Evolutionary conservation across 176 grass and related monocot species (phyloP).

Genomic region (Musa beccarii): DNA sequence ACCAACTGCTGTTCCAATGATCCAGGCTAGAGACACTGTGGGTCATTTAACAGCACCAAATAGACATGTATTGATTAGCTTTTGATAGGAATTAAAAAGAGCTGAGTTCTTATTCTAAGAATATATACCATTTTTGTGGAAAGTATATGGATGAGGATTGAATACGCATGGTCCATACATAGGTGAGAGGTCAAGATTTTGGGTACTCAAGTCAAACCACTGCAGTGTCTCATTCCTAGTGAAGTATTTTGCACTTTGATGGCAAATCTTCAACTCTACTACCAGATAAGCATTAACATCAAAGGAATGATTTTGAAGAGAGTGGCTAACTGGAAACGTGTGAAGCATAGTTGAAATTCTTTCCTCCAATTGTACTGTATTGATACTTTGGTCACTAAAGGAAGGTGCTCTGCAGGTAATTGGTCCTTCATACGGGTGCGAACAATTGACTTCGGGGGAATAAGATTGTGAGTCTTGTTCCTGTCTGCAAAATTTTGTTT

Average conservation of each 20-base stretch:
- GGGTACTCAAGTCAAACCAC: slow-evolving; percentile 31
- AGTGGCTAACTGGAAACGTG: background rate
- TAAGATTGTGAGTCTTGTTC: slow-evolving; percentile 18
- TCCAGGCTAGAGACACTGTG: background rate
- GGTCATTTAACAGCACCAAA: slow-evolving; percentile 2
- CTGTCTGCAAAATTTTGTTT: slow-evolving; percentile 38
- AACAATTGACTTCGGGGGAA: slow-evolving; percentile 50
- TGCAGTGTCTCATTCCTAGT: slow-evolving; percentile 33
- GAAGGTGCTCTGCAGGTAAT: slow-evolving; percentile 2
- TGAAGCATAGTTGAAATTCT: background rate
- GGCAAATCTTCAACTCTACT: slow-evolving; percentile 35
- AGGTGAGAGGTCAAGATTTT: slow-evolving; percentile 25
- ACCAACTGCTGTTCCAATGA: background rate
- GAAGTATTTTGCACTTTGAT: slow-evolving; percentile 26
- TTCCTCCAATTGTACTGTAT: background rate
- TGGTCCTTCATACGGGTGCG: slow-evolving; percentile 30
- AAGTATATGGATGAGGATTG: slow-evolving; percentile 21
- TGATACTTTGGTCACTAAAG: background rate
- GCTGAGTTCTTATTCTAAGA: background rate
- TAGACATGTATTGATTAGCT: no score
- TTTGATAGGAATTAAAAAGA: no score
- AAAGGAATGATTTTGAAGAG: background rate
- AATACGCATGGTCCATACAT: slow-evolving; percentile 41
- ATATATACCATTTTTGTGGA: slow-evolving; percentile 18
- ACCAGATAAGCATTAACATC: slow-evolving; percentile 22